Evolutionary conservation across 768 basidiomycete genomes (phyloP).

Genomic region (Leccinellum albellum): DNA sequence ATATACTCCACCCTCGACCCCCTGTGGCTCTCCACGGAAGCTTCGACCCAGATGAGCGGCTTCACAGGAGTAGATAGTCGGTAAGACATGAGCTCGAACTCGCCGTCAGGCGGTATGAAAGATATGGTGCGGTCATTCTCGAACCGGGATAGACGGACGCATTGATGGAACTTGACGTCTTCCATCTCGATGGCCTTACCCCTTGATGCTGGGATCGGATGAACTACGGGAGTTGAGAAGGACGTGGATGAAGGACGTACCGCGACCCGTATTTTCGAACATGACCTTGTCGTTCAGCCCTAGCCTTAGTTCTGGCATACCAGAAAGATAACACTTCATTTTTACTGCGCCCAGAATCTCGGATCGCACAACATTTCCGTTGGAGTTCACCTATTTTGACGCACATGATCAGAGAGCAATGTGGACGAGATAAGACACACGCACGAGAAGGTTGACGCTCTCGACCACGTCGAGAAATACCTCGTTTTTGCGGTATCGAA

Average conservation of each 20-base stretch:
- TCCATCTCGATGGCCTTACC: conserved; percentile 99
- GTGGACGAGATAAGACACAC: conserved; percentile 24
- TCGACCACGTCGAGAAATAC: conserved; percentile 99
- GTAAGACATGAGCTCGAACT: conserved; percentile 98
- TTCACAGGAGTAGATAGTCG: conserved; percentile 96
- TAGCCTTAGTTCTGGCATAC: conserved; percentile 97
- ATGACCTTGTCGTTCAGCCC: conserved; percentile 99
- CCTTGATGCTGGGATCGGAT: conserved; percentile 38
- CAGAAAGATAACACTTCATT: conserved; percentile 99
- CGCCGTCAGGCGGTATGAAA: conserved; percentile 98
- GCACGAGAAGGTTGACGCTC: conserved; percentile 90
- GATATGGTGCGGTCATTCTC: conserved; percentile 99
- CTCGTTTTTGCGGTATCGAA: conserved; percentile 97
- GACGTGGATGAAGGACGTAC: conserved; percentile 45
- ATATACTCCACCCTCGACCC: conserved; percentile 95
- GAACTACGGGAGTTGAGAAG: background rate
- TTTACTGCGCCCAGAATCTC: conserved; percentile 98
- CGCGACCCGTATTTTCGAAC: conserved; percentile 96
- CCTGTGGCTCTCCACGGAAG: conserved; percentile 89
- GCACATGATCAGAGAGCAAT: background rate
- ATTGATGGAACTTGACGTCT: conserved; percentile 99
- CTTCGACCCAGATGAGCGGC: conserved; percentile 92
- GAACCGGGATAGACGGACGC: conserved; percentile 93
- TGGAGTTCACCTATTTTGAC: conserved; percentile 85
- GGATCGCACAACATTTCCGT: conserved; percentile 93